Base-by-base conservation (phyloP, 2,329 filamentous ascomycete species). In the Calonectria hongkongensis region DNA sequence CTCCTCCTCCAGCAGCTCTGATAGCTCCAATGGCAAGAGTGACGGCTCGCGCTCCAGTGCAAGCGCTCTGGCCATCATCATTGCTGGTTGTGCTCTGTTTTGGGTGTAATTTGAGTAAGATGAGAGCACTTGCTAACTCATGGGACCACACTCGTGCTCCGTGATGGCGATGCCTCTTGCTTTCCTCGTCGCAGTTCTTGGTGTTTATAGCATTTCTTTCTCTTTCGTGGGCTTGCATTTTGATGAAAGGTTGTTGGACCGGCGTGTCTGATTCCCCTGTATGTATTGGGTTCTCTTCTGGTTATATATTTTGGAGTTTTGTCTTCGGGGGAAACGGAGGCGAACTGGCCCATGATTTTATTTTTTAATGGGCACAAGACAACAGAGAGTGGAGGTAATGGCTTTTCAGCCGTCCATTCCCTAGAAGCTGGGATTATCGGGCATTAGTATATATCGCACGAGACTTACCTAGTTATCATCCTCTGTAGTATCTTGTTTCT, bases 31-130 rank as follows among this genome's bases (percentile, higher is more conserved):
- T 41, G 81, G 81, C 69, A 83, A 82, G 75, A 84, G 77, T 67
- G 78, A 76, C 15, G 79, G 82, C 68, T 78, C 78, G 72, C 80
- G 81, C 72, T 75, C 81, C 12, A 81, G 82, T 25, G 80, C 80
- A 12, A 86, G 84, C 72, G 81, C 80, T 13, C 71, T 85, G 74
- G 84, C 84, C 67, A 82, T 85, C 69, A 79, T 85, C 36, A 82
- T 85, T 75, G 84, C 84, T 12, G 81, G 80, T 45, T 76, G 74
- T 27, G 84, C 82, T 56, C 73, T 85, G 71, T 83, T 80, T 70
- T 84, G 82, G 82, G 71, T 85, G 72, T 85, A 80, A 79, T 27
- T 66, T 15, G 36, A 21, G 16, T 56, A 18, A 51, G 16, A n/a
- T n/a, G n/a, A n/a, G n/a, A n/a, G 43, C 41, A 43, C n/a, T 47